phyloP scores from a whole-genome alignment of 1,284 basidiomycete species.

The Pseudozyma sp. region DNA sequence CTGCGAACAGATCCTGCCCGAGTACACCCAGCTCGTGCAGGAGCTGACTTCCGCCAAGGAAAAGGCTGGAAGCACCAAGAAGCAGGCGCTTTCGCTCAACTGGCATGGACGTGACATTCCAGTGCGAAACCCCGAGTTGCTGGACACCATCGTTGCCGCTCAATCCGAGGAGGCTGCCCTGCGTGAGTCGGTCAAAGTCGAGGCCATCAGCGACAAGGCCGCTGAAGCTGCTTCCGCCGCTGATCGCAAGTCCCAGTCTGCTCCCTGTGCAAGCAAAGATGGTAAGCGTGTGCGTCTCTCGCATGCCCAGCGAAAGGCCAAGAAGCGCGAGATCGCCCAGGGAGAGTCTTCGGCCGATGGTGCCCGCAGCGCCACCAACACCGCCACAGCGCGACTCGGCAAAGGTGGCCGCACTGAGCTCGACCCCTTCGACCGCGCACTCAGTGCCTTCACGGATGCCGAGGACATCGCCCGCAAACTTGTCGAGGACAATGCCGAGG shows the following conservation, averaged over 20 bases:
- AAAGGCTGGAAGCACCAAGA: constrained; percentile 62
- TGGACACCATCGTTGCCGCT: constrained; percentile 85
- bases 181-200: constrained; percentile 64
- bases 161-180: constrained; percentile 77
- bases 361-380: constrained; percentile 24
- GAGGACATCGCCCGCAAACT: constrained; percentile 61
- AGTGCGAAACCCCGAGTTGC: constrained; percentile 88
- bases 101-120: constrained; percentile 89
- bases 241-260: constrained; percentile 19
- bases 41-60: constrained; percentile 69
- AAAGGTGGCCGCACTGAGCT: constrained; percentile 53
- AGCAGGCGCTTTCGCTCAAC: constrained; percentile 74
- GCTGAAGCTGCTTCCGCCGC: constrained; percentile 8
- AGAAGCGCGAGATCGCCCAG: constrained; percentile 53
- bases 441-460: constrained; percentile 64
- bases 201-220: constrained; percentile 25
- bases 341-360: constrained; percentile 28
- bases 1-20: constrained; percentile 75
- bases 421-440: constrained; percentile 65
- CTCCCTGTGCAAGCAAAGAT: constrained; percentile 10
- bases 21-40: constrained; percentile 75
- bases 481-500: constrained; percentile 65
- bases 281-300: constrained; percentile 56
- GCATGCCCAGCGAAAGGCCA: constrained; percentile 63
- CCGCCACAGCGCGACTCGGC: constrained; percentile 29